Base-by-base conservation (phyloP, 768 basidiomycete species). In the Tulasnella sp. region DNA sequence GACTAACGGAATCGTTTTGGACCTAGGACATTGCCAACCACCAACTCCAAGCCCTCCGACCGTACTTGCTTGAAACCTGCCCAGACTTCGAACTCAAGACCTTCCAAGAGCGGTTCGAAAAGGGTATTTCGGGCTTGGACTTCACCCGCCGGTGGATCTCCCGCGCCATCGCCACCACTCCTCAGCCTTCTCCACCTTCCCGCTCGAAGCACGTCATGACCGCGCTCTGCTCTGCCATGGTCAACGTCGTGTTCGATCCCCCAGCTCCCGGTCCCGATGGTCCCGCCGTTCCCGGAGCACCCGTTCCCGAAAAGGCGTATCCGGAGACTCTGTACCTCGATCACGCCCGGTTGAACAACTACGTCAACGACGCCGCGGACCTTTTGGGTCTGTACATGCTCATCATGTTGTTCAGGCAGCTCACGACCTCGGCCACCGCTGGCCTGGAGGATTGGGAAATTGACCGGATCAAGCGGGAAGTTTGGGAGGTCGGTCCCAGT, bases 11-110 rank as follows among this genome's bases (percentile, higher is more conserved):
- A 40, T 55, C 13, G 16, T n/a, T 37, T 82, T 57, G 82, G 15
- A 29, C 32, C 11, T 78, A 97, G 95, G 96, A 98, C 84, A 96
- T 98, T 80, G 96, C 96, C 37, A 98, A 98, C 83, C 96, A 97
- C 85, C 96, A 97, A 85, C 89, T 98, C 42, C 92, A 95, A 82
- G 91, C 93, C 42, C 87, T 96, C n/a, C 91, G 95, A 73, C 94
- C 95, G n/a, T 94, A 91, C 86, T 89, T 98, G 77, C 88, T 93
- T 81, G 89, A 91, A 79, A 90, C 91, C 51, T 91, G 95, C 1
- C 90, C 91, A 29, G 89, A 90, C 55, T 93, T 93, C 82, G 95
- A 97, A 83, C 87, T 91, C 80, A 89, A 90, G 82, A 90, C 90
- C 37, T 93, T 96, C 86, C 89, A 90, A 83, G 87, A 88, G 81